phyloP scores from a whole-genome alignment of 129 eudicot genomes.

The Daucus carota region DH1_v3.0 NC_030387.2:19988501-19989000 shows the following conservation, averaged over 20 bases:
- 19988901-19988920: too few species aligned
- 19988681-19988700: conserved; percentile 59
- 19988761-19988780: conserved; percentile 35
- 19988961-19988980: too few species aligned
- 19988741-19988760: conserved; percentile 51
- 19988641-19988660: conserved; percentile 49
- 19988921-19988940: too few species aligned
- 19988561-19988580: conserved; percentile 49
- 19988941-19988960: too few species aligned
- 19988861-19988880: too few species aligned
- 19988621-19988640: conserved; percentile 42
- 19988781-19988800: conserved; percentile 48
- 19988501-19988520: conserved; percentile 48
- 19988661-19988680: conserved; percentile 58
- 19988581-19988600: conserved; percentile 54
- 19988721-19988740: conserved; percentile 33
- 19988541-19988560: conserved; percentile 38
- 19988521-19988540: conserved; percentile 28
- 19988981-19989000: too few species aligned
- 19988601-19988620: conserved; percentile 74
- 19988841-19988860: conserved; percentile 24
- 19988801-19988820: conserved; percentile 22
- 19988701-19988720: conserved; percentile 26
- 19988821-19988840: conserved; percentile 14
- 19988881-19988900: too few species aligned